phyloP scores from a whole-genome alignment of 2,329 filamentous ascomycete species.

The Aspergillus terreus region DNA sequence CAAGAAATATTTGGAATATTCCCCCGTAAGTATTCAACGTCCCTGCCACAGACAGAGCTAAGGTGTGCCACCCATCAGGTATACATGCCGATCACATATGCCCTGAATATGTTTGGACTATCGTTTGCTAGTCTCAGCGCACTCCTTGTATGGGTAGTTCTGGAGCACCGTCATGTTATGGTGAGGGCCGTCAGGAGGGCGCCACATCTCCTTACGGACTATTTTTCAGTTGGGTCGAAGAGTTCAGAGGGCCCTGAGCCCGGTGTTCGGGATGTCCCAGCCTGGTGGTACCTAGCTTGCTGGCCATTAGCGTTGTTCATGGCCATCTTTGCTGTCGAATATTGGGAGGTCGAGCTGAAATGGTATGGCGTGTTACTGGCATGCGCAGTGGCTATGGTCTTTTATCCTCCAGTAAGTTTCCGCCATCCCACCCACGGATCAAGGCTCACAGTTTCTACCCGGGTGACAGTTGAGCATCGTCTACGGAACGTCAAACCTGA shows the following conservation, averaged over 20 bases:
- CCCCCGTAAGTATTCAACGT: slow-evolving; percentile 54
- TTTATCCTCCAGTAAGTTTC: slow-evolving; percentile 20
- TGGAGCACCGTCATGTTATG: slow-evolving; percentile 20
- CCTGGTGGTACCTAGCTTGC: slow-evolving; percentile 20
- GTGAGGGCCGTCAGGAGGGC: slow-evolving; percentile 5
- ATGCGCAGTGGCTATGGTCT: slow-evolving; percentile 19
- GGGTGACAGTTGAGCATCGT: slow-evolving; percentile 7
- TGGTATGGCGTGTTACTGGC: slow-evolving; percentile 26
- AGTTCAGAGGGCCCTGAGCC: neutral
- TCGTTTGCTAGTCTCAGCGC: slow-evolving; percentile 62
- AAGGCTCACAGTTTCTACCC: too few species aligned
- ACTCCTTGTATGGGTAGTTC: slow-evolving; percentile 28
- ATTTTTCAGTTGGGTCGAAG: neutral
- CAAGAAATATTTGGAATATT: slow-evolving; percentile 61
- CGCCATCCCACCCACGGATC: too few species aligned
- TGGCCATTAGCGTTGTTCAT: slow-evolving; percentile 18
- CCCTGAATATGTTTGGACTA: slow-evolving; percentile 48
- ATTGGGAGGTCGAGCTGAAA: slow-evolving; percentile 21
- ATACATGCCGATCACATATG: slow-evolving; percentile 25
- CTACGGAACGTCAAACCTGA: slow-evolving; percentile 23
- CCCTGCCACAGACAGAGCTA: slow-evolving; percentile 47
- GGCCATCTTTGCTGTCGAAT: slow-evolving; percentile 22
- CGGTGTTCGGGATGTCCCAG: slow-evolving; percentile 13
- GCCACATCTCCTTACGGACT: neutral
- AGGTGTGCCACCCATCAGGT: slow-evolving; percentile 9